phyloP scores from a whole-genome alignment of 805 yeast genomes.

The Pichia cabralensis region DNA sequence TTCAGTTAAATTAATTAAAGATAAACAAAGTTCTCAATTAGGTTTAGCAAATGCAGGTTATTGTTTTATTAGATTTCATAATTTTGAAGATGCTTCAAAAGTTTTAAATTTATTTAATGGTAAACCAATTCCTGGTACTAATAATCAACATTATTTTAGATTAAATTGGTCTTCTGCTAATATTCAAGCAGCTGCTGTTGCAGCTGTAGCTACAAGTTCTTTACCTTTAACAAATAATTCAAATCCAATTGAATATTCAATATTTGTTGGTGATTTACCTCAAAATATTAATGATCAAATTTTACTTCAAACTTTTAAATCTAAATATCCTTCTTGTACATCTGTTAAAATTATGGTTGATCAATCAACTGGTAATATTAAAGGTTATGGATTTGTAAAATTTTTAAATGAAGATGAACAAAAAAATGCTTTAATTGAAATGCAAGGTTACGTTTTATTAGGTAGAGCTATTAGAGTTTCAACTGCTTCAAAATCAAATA shows the following conservation, averaged over 20 bases:
- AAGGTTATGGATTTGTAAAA: slow-evolving; percentile 88
- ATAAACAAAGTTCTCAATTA: slow-evolving; percentile 32
- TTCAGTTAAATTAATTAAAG: slow-evolving; percentile 59
- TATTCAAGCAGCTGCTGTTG: slow-evolving; percentile 15
- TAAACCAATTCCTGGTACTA: slow-evolving; percentile 53
- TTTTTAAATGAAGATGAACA: slow-evolving; percentile 58
- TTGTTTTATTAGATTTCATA: slow-evolving; percentile 71
- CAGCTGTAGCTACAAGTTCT: slow-evolving; percentile 9
- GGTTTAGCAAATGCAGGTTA: slow-evolving; percentile 52
- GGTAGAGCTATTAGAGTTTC: slow-evolving; percentile 73
- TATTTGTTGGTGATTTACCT: slow-evolving; percentile 81
- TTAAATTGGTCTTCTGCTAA: slow-evolving; percentile 67
- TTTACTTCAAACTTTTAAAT: slow-evolving; percentile 55
- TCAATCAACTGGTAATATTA: slow-evolving; percentile 54
- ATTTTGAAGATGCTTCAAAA: slow-evolving; percentile 46
- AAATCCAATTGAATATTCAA: slow-evolving; percentile 39
- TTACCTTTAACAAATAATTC: slow-evolving; percentile 8
- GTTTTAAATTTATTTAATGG: slow-evolving; percentile 63
- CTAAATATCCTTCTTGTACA: slow-evolving; percentile 61
- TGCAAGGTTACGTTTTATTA: slow-evolving; percentile 69
- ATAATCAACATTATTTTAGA: slow-evolving; percentile 44
- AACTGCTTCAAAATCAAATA: slow-evolving; percentile 39
- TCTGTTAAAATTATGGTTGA: slow-evolving; percentile 76
- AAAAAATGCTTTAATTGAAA: slow-evolving; percentile 61
- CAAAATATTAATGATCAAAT: slow-evolving; percentile 61